Evolutionary conservation across 805 yeast genomes (phyloP), one percentile per base, ranked within the genome.

Genomic region (Candida pseudoglaebosa): DNA sequence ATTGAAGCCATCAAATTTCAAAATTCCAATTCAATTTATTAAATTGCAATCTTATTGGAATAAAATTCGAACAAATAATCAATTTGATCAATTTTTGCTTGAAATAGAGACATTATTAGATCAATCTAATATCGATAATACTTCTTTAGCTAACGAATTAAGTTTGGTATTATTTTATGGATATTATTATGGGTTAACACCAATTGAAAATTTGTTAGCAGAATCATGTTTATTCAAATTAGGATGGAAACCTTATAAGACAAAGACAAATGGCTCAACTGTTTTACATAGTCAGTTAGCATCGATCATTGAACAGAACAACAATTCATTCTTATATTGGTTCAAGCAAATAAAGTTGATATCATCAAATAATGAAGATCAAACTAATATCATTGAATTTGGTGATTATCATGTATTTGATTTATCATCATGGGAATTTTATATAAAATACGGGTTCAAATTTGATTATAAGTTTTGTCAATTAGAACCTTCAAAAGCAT

Each of bases 401-500:
- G 70, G 70, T 2, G 71, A 68, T 40, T 68, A 55, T 46, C 64
- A 63, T 39, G 67, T 67, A 14, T 69, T 69, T 50, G 73, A 67
- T 49, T 57, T 66, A 41, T 47, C 52, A 20, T 43, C 59, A 9
- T 69, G 74, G 74, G 73, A 69, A 36, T 63, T 65, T 9, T 60
- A 57, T 39, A 47, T 59, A 24, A 67, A 67, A 43, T 46, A 54
- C 45, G 67, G 62, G 4, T 65, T 65, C 51, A 62, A 53, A 42
- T 59, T 66, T 40, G 73, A 68, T 39, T 48, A 50, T 15, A 54
- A 47, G 28, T 48, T 60, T 38, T 53, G 65, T 43, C 64, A 61
- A 39, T 36, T 49, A 6, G 55, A 48, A 32, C 68, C 71, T 10
- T 51, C 62, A 8, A 39, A 41, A 20, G 28, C 28, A 33, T 33